Evolutionary conservation across 2,329 filamentous ascomycete species (phyloP).

Genomic region (Botrytis cinerea): DNA sequence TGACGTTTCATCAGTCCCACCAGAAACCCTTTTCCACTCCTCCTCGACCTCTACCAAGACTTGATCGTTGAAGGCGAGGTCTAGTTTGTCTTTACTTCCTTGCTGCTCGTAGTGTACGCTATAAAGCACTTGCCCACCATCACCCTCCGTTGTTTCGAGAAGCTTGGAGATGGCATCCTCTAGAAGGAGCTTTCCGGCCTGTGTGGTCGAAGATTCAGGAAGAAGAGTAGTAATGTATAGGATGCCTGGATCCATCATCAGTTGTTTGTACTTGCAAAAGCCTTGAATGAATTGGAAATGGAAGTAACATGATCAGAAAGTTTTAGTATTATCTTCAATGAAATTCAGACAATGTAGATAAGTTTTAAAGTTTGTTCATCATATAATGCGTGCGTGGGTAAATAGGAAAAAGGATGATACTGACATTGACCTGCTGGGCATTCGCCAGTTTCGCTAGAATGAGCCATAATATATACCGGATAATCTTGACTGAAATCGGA

Average conservation of each 20-base stretch:
- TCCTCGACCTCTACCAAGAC: conserved; percentile 66
- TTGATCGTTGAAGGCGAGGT: conserved; percentile 73
- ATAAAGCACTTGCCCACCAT: conserved; percentile 48
- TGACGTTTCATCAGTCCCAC: conserved; percentile 37
- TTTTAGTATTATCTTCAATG: conserved; percentile 91
- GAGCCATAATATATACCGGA: conserved; percentile 65
- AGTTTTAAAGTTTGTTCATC: conserved; percentile 91
- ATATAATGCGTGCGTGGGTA: conserved; percentile 52
- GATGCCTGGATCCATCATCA: conserved; percentile 40
- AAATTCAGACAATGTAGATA: conserved; percentile 99
- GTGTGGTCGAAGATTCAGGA: conserved; percentile 22
- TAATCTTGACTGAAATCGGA: conserved; percentile 44
- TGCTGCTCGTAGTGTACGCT: conserved; percentile 58
- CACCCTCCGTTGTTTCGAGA: conserved; percentile 41
- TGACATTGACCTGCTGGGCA: conserved; percentile 88
- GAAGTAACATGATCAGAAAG: conserved; percentile 70
- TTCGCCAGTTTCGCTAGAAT: conserved; percentile 90
- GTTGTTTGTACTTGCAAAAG: conserved; percentile 29
- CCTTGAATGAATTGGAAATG: conserved; percentile 27
- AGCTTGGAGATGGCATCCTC: conserved; percentile 21
- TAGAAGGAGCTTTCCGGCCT: conserved; percentile 31
- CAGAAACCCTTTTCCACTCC: conserved; percentile 65
- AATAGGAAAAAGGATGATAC: conserved; percentile 47
- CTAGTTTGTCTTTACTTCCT: conserved; percentile 49
- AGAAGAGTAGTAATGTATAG: conserved; percentile 39